Percentiles rank a stretch among this genome's conserved stretches.
These are phyloP conservation scores for Karstenula rhodostoma DNA, from an alignment of 2,329 filamentous ascomycete species.

Conservation along the genomic window DNA sequence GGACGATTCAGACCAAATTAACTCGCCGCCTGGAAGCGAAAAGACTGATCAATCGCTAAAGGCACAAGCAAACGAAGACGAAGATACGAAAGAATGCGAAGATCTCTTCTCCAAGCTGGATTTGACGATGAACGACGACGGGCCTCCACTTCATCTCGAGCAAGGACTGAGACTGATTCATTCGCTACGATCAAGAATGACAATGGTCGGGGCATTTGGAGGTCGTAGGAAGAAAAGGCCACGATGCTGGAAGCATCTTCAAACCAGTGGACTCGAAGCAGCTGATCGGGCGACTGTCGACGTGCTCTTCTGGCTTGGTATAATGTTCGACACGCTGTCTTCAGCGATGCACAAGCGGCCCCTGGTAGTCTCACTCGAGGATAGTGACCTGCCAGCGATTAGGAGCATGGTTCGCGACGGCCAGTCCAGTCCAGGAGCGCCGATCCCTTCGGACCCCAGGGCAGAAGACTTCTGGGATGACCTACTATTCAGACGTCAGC, in stretches of 20 bases:
- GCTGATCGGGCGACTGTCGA: constrained; percentile 59
- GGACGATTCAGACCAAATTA: constrained; percentile 23
- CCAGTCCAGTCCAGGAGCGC: background rate
- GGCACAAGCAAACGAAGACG: constrained; percentile 16
- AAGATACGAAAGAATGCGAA: constrained; percentile 34
- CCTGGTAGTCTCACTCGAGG: constrained; percentile 56
- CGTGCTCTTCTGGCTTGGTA: constrained; percentile 64
- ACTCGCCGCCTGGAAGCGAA: background rate
- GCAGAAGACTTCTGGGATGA: constrained; percentile 51
- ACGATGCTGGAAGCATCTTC: constrained; percentile 24
- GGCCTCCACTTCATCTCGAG: constrained; percentile 51
- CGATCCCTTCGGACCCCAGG: constrained; percentile 8
- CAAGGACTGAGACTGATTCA: constrained; percentile 52
- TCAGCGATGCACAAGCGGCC: constrained; percentile 60
- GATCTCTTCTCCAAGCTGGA: constrained; percentile 42
- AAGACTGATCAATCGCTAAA: background rate
- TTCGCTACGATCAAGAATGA: constrained; percentile 42
- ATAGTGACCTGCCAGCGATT: constrained; percentile 48
- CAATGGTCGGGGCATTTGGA: constrained; percentile 27
- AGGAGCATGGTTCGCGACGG: background rate
- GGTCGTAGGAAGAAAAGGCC: constrained; percentile 17
- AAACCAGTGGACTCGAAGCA: constrained; percentile 33
- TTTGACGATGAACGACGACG: constrained; percentile 45
- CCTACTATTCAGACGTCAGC: constrained; percentile 45
- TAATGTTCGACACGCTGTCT: constrained; percentile 65